Percentiles rank a stretch among this genome's conserved stretches.
Conservation (phyloP, 768 basidiomycete species). For the Leccinum sublutescens region DNA sequence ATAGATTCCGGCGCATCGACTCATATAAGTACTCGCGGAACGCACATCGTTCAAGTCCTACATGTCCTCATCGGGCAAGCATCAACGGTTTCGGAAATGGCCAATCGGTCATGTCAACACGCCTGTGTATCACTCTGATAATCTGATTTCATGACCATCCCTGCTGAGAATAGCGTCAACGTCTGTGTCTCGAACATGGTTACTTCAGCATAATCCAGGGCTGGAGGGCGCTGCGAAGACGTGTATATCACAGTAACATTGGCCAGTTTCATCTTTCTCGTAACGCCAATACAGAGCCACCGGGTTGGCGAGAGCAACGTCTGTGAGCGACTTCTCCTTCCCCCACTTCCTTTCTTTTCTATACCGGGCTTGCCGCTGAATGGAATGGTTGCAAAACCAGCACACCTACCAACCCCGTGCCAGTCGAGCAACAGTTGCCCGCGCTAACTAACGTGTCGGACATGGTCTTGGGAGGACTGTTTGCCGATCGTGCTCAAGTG, state of each 20-base stretch:
- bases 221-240: conserved; percentile 70
- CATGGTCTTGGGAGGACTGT: conserved; percentile 68
- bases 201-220: conserved; percentile 72
- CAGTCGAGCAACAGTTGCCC: conserved; percentile 81
- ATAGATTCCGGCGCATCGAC: too few relatives aligned
- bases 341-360: not conserved
- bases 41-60: too few relatives aligned
- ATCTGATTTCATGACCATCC: conserved; percentile 51
- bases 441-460: conserved; percentile 77
- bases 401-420: conserved; percentile 81
- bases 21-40: too few relatives aligned
- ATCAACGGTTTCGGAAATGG: too few relatives aligned
- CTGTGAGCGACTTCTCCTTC: conserved; percentile 41
- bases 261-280: conserved; percentile 54
- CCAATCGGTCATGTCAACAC: too few relatives aligned
- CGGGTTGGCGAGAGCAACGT: conserved; percentile 85
- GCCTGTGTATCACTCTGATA: conserved; percentile 63
- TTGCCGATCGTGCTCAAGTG: conserved; percentile 56
- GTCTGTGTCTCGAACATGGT: conserved; percentile 77
- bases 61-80: too few relatives aligned
- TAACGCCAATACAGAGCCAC: conserved; percentile 83
- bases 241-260: conserved; percentile 85
- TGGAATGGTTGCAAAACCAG: conserved; percentile 82
- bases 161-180: conserved; percentile 75
- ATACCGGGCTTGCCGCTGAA: conserved; percentile 49